phyloP scores from a whole-genome alignment of 1,139 yeast genomes.

The Suzukiozyma palmioleophila region DNA sequence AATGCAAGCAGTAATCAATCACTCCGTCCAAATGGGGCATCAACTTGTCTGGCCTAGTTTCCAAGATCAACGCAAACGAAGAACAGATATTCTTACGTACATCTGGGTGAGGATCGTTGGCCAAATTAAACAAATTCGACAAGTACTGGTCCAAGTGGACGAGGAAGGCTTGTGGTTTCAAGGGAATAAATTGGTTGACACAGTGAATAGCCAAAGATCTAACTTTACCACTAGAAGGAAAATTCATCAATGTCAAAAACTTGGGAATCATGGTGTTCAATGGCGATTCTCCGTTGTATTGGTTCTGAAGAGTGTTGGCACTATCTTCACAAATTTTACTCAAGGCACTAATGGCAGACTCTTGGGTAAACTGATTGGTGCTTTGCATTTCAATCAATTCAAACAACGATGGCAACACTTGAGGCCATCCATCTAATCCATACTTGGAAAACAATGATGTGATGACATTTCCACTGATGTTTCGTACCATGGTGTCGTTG shows the following conservation, averaged over 20 bases:
- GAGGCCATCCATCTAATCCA: conserved; percentile 75
- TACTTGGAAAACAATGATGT: conserved; percentile 74
- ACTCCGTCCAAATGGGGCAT: conserved; percentile 82
- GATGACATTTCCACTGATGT: conserved; percentile 86
- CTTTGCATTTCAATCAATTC: conserved; percentile 45
- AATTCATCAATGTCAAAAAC: conserved; percentile 49
- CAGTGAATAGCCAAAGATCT: conserved; percentile 67
- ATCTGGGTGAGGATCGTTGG: conserved; percentile 51
- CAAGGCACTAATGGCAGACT: conserved; percentile 74
- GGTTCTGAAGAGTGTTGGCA: conserved; percentile 52
- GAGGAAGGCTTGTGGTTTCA: conserved; percentile 61
- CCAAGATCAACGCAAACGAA: conserved; percentile 70
- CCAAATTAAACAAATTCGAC: conserved; percentile 58
- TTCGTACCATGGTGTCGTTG: conserved; percentile 59
- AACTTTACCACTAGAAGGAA: conserved; percentile 39
- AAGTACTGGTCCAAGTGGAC: conserved; percentile 66
- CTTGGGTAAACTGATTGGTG: conserved; percentile 38
- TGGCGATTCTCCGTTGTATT: conserved; percentile 64
- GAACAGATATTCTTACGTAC: conserved; percentile 76
- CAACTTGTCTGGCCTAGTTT: conserved; percentile 76
- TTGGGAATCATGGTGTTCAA: conserved; percentile 62
- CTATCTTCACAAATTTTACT: conserved; percentile 88
- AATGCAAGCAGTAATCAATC: conserved; percentile 76
- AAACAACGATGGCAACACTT: conserved; percentile 62
- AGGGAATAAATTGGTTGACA: conserved; percentile 69